Conservation (phyloP, 2,329 filamentous ascomycete species). For the Penicillium occitanis region DNA sequence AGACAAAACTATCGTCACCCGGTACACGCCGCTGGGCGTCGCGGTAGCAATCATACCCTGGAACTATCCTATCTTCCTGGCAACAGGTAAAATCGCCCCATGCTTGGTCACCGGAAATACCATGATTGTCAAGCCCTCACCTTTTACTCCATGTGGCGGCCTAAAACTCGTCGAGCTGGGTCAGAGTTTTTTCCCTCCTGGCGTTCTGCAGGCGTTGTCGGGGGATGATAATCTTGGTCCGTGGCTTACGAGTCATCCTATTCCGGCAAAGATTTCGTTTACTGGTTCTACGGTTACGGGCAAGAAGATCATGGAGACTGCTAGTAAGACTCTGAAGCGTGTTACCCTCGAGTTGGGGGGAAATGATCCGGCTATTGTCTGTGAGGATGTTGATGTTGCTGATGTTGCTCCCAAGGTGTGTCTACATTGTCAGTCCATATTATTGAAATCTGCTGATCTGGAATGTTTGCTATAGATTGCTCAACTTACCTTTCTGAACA, state of each 20-base stretch:
- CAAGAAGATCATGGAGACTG: slow-evolving; percentile 51
- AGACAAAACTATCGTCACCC: slow-evolving; percentile 34
- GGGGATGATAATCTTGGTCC: slow-evolving; percentile 57
- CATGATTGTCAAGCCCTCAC: slow-evolving; percentile 56
- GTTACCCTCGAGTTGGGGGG: slow-evolving; percentile 50
- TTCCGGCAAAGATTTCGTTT: slow-evolving; percentile 59
- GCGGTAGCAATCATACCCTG: slow-evolving; percentile 59
- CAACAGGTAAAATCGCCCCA: slow-evolving; percentile 52
- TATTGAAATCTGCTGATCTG: not conserved
- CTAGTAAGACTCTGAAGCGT: slow-evolving; percentile 54
- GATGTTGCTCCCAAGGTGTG: not conserved
- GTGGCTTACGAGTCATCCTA: slow-evolving; percentile 54
- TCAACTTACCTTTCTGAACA: not conserved
- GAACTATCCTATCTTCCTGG: slow-evolving; percentile 58
- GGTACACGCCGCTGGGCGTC: slow-evolving; percentile 43
- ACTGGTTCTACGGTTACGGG: slow-evolving; percentile 56
- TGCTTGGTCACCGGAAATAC: slow-evolving; percentile 54
- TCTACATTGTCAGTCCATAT: not conserved
- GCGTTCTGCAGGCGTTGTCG: slow-evolving; percentile 56
- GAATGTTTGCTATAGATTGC: not conserved
- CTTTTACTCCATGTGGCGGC: slow-evolving; percentile 1
- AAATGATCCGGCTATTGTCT: slow-evolving; percentile 16
- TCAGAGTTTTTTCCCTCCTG: slow-evolving; percentile 48
- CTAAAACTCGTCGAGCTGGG: slow-evolving; percentile 12
- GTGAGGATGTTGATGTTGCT: slow-evolving; percentile 12